Evolutionary conservation across 176 grass and related monocot species (phyloP).

Genomic region (Tuctoria greenei): DNA sequence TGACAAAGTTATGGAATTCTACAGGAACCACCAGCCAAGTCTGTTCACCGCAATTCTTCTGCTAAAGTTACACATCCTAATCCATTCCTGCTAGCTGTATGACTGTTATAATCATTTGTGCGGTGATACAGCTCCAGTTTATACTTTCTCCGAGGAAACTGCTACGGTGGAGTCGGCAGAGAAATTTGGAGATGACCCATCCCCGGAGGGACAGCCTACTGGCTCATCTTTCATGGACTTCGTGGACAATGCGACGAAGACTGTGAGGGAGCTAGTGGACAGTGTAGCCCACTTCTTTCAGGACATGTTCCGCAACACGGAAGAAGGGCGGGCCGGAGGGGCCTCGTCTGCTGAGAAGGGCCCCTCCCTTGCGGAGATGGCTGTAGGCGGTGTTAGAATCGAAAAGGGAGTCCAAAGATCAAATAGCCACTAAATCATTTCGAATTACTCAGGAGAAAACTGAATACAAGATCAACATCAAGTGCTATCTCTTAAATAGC

Average conservation of each 20-base stretch:
- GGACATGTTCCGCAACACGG: conserved; percentile 45
- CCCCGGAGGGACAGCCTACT: not conserved
- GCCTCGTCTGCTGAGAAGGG: conserved; percentile 29
- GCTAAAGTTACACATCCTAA: not conserved
- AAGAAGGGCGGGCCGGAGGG: not conserved
- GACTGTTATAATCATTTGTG: not conserved
- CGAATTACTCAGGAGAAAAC: too few relatives aligned
- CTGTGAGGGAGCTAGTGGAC: conserved; percentile 43
- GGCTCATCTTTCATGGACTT: conserved; percentile 49
- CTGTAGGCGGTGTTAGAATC: too few relatives aligned
- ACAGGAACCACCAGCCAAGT: conserved; percentile 58
- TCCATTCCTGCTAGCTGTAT: not conserved
- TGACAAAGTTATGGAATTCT: conserved; percentile 83
- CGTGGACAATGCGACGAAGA: conserved; percentile 55
- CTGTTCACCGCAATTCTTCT: conserved; percentile 13
- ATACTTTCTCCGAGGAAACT: conserved; percentile 40
- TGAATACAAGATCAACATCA: too few relatives aligned
- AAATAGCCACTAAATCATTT: too few relatives aligned
- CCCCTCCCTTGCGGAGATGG: not conserved
- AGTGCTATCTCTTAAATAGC: too few relatives aligned
- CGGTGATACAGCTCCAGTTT: conserved; percentile 36
- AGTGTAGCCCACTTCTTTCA: conserved; percentile 62
- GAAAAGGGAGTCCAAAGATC: too few relatives aligned
- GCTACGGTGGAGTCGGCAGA: not conserved
- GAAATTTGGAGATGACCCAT: conserved; percentile 32